Conservation (phyloP, 2,329 filamentous ascomycete genomes). For the Lachnellula hyalina region DNA sequence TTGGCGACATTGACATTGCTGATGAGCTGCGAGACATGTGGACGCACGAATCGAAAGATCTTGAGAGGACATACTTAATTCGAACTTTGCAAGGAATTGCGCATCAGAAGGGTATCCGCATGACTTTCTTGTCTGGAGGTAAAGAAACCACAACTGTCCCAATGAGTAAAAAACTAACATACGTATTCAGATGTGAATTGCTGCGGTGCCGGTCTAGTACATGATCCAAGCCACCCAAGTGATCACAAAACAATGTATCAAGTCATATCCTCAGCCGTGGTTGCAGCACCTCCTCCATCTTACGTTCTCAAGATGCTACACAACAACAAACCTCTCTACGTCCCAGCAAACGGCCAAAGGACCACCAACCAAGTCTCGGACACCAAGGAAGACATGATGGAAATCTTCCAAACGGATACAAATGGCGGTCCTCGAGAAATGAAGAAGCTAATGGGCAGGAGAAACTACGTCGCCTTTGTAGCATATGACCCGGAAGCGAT, state of each 20-base stretch:
- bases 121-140: constrained; percentile 94
- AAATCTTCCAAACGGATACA: constrained; percentile 94
- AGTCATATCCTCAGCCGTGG: constrained; percentile 86
- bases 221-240: constrained; percentile 83
- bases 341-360: constrained; percentile 82
- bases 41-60: constrained; percentile 97
- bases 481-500: constrained; percentile 80
- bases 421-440: constrained; percentile 77
- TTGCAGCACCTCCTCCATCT: constrained; percentile 76
- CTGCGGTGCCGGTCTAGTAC: constrained; percentile 86
- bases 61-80: constrained; percentile 94
- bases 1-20: constrained; percentile 89
- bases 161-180: constrained; percentile 12
- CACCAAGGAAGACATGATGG: constrained; percentile 99
- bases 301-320: constrained; percentile 95
- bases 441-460: constrained; percentile 85
- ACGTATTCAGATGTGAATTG: constrained; percentile 65
- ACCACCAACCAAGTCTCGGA: constrained; percentile 72
- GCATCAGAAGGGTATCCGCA: constrained; percentile 89
- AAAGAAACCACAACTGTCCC: constrained; percentile 28
- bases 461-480: constrained; percentile 92
- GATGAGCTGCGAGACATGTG: constrained; percentile 95
- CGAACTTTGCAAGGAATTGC: constrained; percentile 92
- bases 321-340: constrained; percentile 86
- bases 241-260: constrained; percentile 99